Conservation (phyloP, 2,329 filamentous ascomycete species). For the Monilinia laxa region DNA sequence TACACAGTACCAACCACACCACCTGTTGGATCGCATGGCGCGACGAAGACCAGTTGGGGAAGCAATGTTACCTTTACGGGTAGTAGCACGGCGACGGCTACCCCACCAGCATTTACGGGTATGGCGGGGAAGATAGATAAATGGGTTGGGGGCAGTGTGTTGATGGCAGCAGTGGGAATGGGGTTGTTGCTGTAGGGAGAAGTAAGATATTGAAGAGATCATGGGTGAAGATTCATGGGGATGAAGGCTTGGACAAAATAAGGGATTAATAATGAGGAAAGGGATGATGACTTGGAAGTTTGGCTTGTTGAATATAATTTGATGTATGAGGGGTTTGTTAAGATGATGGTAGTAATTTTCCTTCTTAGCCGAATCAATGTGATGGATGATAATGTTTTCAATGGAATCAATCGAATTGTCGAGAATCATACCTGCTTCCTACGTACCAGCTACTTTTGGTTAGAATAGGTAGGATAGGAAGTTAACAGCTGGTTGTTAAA, state of each 20-base stretch:
- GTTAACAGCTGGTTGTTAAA: too few species aligned
- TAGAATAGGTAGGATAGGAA: too few species aligned
- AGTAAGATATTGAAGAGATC: background rate
- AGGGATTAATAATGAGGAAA: too few species aligned
- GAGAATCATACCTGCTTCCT: too few species aligned
- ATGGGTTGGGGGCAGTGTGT: background rate
- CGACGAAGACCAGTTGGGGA: conserved; percentile 1
- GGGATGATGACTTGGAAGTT: background rate
- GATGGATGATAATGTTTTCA: too few species aligned
- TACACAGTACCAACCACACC: conserved; percentile 2
- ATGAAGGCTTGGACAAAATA: background rate
- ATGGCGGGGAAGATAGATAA: background rate
- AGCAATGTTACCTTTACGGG: conserved; percentile 11
- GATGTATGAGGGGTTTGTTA: background rate
- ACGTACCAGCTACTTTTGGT: too few species aligned
- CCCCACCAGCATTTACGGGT: background rate
- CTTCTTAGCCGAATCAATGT: too few species aligned
- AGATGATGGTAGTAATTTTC: background rate
- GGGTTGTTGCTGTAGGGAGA: conserved; percentile 7
- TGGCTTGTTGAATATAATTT: background rate
- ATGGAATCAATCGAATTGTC: too few species aligned
- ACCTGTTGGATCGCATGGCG: background rate
- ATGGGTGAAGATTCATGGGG: background rate
- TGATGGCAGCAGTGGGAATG: conserved; percentile 10
- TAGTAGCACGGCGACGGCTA: background rate